phyloP scores from a whole-genome alignment of 139 green algal species.

The Chlamydomonas asymmetrica region DNA sequence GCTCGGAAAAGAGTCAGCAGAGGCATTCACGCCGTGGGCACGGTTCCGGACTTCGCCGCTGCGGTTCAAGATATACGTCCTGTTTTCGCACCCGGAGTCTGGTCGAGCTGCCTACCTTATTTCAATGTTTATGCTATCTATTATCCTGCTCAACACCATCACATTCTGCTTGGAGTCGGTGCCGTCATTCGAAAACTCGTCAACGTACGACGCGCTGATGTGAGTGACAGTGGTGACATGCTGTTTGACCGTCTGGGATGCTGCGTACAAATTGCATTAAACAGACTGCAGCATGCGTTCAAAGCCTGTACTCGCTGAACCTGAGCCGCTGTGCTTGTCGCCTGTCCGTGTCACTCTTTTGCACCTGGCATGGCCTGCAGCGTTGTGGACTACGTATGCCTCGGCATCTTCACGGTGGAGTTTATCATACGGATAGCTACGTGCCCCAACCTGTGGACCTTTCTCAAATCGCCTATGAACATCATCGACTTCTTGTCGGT shows the following conservation, averaged over 20 bases:
- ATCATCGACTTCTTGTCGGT: constrained; percentile 18
- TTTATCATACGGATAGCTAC: constrained; percentile 18
- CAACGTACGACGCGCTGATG: constrained; percentile 16
- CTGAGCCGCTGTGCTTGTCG: too few relatives aligned
- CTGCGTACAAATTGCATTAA: too few relatives aligned
- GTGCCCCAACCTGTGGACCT: neutral
- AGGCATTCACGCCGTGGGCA: too few relatives aligned
- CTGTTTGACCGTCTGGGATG: too few relatives aligned
- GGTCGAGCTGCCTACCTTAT: neutral
- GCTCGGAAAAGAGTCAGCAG: neutral
- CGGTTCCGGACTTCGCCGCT: constrained; percentile 2
- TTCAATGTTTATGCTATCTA: neutral
- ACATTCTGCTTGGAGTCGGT: constrained; percentile 26
- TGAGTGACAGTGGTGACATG: too few relatives aligned
- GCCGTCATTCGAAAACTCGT: neutral
- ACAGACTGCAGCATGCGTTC: too few relatives aligned
- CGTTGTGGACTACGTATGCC: constrained; percentile 31
- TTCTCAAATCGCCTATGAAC: constrained; percentile 4
- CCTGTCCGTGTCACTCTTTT: too few relatives aligned
- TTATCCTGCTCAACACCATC: constrained; percentile 24
- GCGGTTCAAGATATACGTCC: constrained; percentile 4
- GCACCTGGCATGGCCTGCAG: too few relatives aligned
- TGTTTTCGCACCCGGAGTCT: constrained; percentile 20
- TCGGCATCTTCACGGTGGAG: constrained; percentile 33
- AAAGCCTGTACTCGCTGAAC: too few relatives aligned